Evolutionary conservation across 441 rosid genomes (phyloP), one percentile per base, ranked within the genome.

Genomic region (Erysimum pusillum): DNA sequence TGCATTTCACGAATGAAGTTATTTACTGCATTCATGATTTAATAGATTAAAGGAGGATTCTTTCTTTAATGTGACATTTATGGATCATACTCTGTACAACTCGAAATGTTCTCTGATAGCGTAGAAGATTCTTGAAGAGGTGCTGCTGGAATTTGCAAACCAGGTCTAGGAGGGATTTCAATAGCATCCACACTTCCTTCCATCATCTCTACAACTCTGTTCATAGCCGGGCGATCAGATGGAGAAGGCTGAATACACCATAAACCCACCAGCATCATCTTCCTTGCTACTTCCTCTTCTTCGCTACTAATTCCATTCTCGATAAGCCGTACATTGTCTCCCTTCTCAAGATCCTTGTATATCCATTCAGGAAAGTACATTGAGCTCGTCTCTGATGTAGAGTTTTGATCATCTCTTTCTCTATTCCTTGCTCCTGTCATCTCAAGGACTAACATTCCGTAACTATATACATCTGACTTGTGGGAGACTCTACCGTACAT

Each of bases 211-310:
- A 86, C 65, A 0, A 84, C 85, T 60, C 51, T 82, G 39, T 32
- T 28, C 80, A 82, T 87, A 0, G 83, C 10, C 18, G 86, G 86
- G 0, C 83, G 81, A 22, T 80, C 32, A 1, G 67, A 35, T 42
- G 86, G 84, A 4, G 4, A 60, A 8, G 80, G 42, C 4, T 84
- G 90, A 65, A 79, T 82, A 74, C 88, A 83, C 87, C 86, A 83
- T 48, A 79, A 34, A 34, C 84, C 78, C 28, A 84, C 82, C 22
- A 80, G 4, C 8, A 76, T 79, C 85, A 83, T 74, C 76, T 81
- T 83, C 67, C 74, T 81, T 1, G 54, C 71, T 11, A 56, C 9
- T 41, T 77, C 79, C 28, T 81, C 81, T 52, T 82, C 87, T 44
- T 71, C 81, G 12, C 34, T 49, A 0, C 14, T 67, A 15, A 51